Base-by-base conservation (phyloP, 306 rosid genomes). In the Ormosia semicastrata region DNA sequence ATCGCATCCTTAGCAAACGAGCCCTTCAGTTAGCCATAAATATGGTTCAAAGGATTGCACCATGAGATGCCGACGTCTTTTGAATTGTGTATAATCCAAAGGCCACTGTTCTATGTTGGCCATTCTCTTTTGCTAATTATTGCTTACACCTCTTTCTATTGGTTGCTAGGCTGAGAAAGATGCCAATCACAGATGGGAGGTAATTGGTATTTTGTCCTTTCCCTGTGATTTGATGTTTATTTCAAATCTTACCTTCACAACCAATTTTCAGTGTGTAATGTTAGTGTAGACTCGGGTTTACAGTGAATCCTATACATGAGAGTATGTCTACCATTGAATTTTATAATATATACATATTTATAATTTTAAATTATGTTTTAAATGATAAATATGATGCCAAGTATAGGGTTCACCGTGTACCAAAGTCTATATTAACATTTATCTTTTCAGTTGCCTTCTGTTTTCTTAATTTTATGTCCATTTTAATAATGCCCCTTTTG, bases 101-200 rank as follows among this genome's bases (percentile, higher is more conserved):
- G 73, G 69, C 54, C n/a, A 24, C 56, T 60, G 43, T 69, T 84
- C 70, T 70, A 15, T 53, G 57, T 49, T 74, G 54, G 40, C 17
- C 50, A 13, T 52, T 85, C 44, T 73, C 60, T 44, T 71, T 59
- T 76, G 76, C 73, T 66, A 39, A 49, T 79, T 46, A 72, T 84
- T 63, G 85, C 87, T 85, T 72, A 85, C 81, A 17, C 71, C 60
- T 66, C 68, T 79, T 76, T 76, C 82, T 77, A 12, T 12, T 71
- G 88, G 87, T 83, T 92, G 86, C 75, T 67, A 86, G 94, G 91
- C 68, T 63, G 82, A 88, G 67, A 82, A 76, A 79, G 77, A 75
- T 63, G 80, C 47, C 83, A 78, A 54, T 76, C 81, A 50, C 80
- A 69, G 80, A 64, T 49, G 76, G 75, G 68, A 66, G 81, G 84